phyloP scores from a whole-genome alignment of 176 grass and related monocot genomes.

The Carex pumila region DNA sequence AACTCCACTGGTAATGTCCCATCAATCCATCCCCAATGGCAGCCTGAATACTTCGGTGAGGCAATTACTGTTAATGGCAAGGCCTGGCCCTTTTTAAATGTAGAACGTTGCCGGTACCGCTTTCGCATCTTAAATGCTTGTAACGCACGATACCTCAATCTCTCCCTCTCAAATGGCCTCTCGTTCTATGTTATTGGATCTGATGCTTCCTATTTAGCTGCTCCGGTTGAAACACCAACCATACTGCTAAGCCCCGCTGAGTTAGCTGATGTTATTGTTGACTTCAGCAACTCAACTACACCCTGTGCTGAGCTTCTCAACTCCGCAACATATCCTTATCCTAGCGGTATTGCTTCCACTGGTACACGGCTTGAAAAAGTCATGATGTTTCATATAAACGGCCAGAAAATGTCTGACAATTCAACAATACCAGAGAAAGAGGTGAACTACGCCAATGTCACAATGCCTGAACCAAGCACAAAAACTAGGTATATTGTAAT shows the following conservation, averaged over 20 bases:
- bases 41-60: constrained; percentile 48
- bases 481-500: constrained; percentile 18
- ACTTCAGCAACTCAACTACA: constrained; percentile 23
- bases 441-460: neutral
- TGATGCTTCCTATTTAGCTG: constrained; percentile 42
- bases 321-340: constrained; percentile 9
- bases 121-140: constrained; percentile 64
- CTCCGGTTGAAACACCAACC: neutral
- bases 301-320: constrained; percentile 10
- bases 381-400: constrained; percentile 18
- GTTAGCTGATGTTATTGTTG: constrained; percentile 19
- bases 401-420: neutral
- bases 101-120: constrained; percentile 30
- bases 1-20: constrained; percentile 38
- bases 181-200: constrained; percentile 38
- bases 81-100: constrained; percentile 35
- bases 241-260: constrained; percentile 3
- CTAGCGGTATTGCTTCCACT: neutral
- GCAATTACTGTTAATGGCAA: constrained; percentile 46
- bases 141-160: constrained; percentile 56
- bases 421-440: constrained; percentile 19
- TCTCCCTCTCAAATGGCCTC: constrained; percentile 36
- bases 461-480: constrained; percentile 3
- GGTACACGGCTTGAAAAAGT: constrained; percentile 17
- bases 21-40: constrained; percentile 42